Base-by-base conservation (phyloP, 1,284 basidiomycete species). In the Moniliella sp. region DNA sequence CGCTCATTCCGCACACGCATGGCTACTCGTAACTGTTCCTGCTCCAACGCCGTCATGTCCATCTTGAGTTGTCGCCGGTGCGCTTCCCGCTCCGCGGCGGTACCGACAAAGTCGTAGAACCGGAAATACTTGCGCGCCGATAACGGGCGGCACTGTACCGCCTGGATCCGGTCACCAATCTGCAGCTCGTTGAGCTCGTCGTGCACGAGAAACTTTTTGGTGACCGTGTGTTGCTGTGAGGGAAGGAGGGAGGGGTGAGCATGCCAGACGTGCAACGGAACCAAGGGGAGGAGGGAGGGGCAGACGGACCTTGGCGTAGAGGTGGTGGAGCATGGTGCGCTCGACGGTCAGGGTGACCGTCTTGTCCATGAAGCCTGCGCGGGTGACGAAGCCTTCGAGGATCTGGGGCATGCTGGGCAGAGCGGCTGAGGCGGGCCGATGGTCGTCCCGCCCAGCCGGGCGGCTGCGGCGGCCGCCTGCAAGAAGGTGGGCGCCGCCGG, bases 361-460 rank as follows among this genome's bases (percentile, higher is more conserved):
- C 35, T 55, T 55, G 26, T 44, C 48, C 52, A 55, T 55, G 12
- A 46, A 43, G 18, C 52, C 52, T 2, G 52, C 52, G n/a, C n/a
- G n/a, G n/a, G n/a, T n/a, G n/a, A n/a, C n/a, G n/a, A n/a, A n/a
- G n/a, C n/a, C n/a, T n/a, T n/a, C n/a, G n/a, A n/a, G n/a, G n/a
- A n/a, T n/a, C n/a, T n/a, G n/a, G n/a, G n/a, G n/a, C n/a, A n/a
- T n/a, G n/a, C n/a, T n/a, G n/a, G n/a, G n/a, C n/a, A n/a, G n/a
- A n/a, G n/a, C n/a, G n/a, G n/a, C n/a, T n/a, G n/a, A n/a, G n/a
- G n/a, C n/a, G n/a, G n/a, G n/a, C n/a, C n/a, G n/a, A n/a, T n/a
- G n/a, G n/a, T n/a, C n/a, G n/a, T n/a, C n/a, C n/a, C n/a, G n/a
- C n/a, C n/a, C n/a, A n/a, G n/a, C n/a, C n/a, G n/a, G n/a, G n/a